These are phyloP conservation scores for Aureobasidium sp. DNA, from an alignment of 2,329 filamentous ascomycete genomes.

Conservation along the genomic window DNA sequence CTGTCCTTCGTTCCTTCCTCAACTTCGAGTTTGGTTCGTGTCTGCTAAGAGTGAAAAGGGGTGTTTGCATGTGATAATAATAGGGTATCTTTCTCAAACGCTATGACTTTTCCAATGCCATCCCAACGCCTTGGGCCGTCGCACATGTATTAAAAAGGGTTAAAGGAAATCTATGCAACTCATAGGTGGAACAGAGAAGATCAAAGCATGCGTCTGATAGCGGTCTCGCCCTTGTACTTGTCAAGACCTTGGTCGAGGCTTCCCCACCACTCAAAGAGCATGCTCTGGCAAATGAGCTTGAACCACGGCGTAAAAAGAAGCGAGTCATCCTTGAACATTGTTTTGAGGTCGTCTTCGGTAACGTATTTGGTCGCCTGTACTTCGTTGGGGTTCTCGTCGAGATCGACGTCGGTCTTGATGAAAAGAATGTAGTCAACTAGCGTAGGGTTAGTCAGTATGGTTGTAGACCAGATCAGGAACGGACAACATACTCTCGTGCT, in stretches of 20 bases:
- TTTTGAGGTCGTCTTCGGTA: constrained; percentile 70
- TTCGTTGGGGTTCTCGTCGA: constrained; percentile 79
- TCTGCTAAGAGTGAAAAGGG: not conserved
- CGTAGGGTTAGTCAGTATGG: constrained; percentile 21
- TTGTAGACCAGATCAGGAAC: not conserved
- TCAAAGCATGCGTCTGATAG: constrained; percentile 72
- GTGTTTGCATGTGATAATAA: not conserved
- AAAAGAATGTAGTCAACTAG: constrained; percentile 97
- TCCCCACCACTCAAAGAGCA: constrained; percentile 98
- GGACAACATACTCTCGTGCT: constrained; percentile 78
- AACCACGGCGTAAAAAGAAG: constrained; percentile 97
- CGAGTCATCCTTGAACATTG: constrained; percentile 72
- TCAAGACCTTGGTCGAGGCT: constrained; percentile 74
- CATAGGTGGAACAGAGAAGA: not conserved
- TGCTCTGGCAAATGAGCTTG: constrained; percentile 94
- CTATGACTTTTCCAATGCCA: constrained; percentile 11
- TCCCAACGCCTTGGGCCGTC: not conserved
- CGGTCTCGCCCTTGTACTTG: constrained; percentile 76
- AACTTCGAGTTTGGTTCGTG: not conserved
- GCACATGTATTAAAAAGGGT: constrained; percentile 8
- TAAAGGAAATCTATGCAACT: not conserved
- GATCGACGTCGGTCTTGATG: constrained; percentile 86
- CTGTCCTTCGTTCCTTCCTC: not conserved
- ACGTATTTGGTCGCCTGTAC: constrained; percentile 81
- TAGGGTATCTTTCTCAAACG: constrained; percentile 14